Conservation (phyloP, 1,139 yeast species). For the Saccharomyces hybrid region DNA sequence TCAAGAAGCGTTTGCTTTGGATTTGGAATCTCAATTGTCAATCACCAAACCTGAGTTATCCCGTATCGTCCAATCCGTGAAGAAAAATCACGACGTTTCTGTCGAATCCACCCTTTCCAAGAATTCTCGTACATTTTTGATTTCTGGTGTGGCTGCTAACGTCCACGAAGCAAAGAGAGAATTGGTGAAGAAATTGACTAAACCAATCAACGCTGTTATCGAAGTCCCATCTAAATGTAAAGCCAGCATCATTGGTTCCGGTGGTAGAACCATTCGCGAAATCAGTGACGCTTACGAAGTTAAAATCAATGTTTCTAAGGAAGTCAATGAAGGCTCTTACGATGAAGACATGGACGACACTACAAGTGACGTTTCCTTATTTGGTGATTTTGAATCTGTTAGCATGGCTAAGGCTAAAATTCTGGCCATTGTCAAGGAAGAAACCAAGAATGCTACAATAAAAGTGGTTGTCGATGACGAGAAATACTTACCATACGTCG, state of each 20-base stretch:
- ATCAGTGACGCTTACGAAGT: slow-evolving; percentile 62
- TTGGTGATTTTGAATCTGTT: slow-evolving; percentile 84
- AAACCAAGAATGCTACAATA: slow-evolving; percentile 52
- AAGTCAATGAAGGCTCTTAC: slow-evolving; percentile 31
- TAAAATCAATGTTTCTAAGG: slow-evolving; percentile 63
- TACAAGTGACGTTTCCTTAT: slow-evolving; percentile 54
- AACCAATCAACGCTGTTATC: slow-evolving; percentile 59
- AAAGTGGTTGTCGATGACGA: slow-evolving; percentile 42
- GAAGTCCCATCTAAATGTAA: slow-evolving; percentile 73
- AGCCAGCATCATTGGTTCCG: slow-evolving; percentile 80
- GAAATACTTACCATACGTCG: slow-evolving; percentile 48
- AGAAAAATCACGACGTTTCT: slow-evolving; percentile 54
- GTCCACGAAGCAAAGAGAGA: slow-evolving; percentile 71
- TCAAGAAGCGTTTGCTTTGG: slow-evolving; percentile 70
- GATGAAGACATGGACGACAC: slow-evolving; percentile 45
- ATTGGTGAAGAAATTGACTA: slow-evolving; percentile 68
- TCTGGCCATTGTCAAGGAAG: slow-evolving; percentile 64
- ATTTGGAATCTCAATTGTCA: slow-evolving; percentile 57
- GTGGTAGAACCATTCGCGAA: slow-evolving; percentile 76
- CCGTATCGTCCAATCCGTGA: slow-evolving; percentile 55
- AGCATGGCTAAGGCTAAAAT: slow-evolving; percentile 66
- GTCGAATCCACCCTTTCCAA: slow-evolving; percentile 85
- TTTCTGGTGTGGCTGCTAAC: slow-evolving; percentile 66
- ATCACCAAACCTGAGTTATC: slow-evolving; percentile 59
- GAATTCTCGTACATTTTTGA: slow-evolving; percentile 69